Evolutionary conservation across 202 grass and related monocot species (phyloP).

Genomic region (Carex sylvatica): DNA sequence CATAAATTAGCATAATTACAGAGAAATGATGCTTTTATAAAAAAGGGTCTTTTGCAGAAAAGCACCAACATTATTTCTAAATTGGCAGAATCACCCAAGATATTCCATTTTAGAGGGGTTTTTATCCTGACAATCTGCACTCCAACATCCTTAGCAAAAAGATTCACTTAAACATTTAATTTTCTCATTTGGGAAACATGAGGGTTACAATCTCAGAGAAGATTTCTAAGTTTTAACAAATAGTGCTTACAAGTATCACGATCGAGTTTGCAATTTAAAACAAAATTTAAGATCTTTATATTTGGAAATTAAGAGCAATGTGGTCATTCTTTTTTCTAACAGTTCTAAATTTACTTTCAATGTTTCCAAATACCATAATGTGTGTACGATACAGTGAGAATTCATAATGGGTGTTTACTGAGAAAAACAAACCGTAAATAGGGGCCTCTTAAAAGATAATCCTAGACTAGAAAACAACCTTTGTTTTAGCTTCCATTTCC

Average conservation of each 20-base stretch:
- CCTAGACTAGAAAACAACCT: constrained; percentile 34
- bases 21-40: neutral
- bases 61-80: neutral
- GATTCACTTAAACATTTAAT: neutral
- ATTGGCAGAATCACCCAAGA: neutral
- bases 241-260: neutral
- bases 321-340: neutral
- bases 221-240: neutral
- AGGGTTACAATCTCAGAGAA: neutral
- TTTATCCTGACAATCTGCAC: neutral
- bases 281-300: neutral
- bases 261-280: neutral
- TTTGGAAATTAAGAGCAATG: neutral
- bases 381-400: constrained; percentile 15
- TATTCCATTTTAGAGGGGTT: neutral
- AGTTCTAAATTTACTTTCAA: neutral
- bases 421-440: neutral
- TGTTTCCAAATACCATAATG: neutral
- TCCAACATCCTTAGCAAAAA: neutral
- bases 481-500: constrained; percentile 76
- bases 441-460: neutral
- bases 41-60: neutral
- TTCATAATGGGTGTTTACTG: neutral
- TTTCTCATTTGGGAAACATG: neutral
- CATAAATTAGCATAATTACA: neutral